phyloP scores from a whole-genome alignment of 2,329 filamentous ascomycete genomes.

The Monilinia fructicola region DNA sequence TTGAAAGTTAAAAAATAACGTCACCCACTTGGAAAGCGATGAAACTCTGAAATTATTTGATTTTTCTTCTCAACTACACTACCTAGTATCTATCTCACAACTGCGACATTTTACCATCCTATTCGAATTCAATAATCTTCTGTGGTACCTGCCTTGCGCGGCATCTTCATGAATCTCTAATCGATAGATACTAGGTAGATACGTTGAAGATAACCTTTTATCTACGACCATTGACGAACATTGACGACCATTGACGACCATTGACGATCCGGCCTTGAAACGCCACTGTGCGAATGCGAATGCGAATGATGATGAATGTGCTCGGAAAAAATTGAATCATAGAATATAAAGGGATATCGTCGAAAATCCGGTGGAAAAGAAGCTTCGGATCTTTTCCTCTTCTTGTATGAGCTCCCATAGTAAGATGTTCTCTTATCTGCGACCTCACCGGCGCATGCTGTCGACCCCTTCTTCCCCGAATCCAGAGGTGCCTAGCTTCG shows the following conservation, averaged over 20 bases:
- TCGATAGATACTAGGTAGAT: neutral
- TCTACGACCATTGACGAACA: neutral
- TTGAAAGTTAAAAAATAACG: neutral
- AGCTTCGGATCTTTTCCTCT: neutral
- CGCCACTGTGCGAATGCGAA: neutral
- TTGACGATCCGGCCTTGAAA: neutral
- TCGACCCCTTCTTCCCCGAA: constrained; percentile 40
- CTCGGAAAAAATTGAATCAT: constrained; percentile 1
- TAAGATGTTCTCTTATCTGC: constrained; percentile 42
- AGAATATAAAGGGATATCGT: neutral
- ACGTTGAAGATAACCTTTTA: neutral
- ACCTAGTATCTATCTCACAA: neutral
- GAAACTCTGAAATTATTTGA: neutral
- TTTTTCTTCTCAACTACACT: no score
- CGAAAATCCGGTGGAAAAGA: neutral
- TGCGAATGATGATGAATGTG: constrained; percentile 9
- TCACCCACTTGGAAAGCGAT: constrained; percentile 7
- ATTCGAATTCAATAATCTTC: neutral
- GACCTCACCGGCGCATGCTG: constrained; percentile 40
- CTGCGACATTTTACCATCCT: constrained; percentile 1
- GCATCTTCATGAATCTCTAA: neutral
- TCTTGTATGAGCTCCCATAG: constrained; percentile 8
- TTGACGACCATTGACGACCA: no score
- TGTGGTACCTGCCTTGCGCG: constrained; percentile 1
- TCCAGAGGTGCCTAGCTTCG: constrained; percentile 35